Conservation (phyloP, 202 grass and related monocot species). For the Zoysia matrella region DNA sequence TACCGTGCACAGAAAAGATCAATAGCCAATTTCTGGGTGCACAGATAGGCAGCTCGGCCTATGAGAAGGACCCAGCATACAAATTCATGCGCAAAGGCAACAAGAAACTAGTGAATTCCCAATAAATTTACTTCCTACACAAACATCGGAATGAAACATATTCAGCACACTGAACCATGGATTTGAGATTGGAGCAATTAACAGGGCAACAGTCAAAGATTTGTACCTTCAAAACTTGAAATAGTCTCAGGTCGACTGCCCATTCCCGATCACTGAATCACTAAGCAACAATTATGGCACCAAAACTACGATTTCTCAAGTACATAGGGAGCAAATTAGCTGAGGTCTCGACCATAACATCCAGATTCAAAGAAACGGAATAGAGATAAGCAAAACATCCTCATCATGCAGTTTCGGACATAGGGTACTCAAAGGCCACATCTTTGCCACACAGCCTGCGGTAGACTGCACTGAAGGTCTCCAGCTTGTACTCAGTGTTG, state of each 20-base stretch:
- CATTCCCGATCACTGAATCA: background rate
- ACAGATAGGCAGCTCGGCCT: too few relatives aligned
- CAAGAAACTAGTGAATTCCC: too few relatives aligned
- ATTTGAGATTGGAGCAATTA: background rate
- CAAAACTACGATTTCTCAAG: constrained; percentile 49
- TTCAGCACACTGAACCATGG: background rate
- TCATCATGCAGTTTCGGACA: constrained; percentile 49
- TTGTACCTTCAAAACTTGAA: constrained; percentile 43
- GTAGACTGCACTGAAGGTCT: constrained; percentile 68
- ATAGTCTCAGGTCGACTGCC: constrained; percentile 21
- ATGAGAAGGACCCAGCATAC: too few relatives aligned
- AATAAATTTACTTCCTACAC: too few relatives aligned
- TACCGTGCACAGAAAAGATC: too few relatives aligned
- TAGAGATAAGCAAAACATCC: background rate
- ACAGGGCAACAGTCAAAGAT: constrained; percentile 4
- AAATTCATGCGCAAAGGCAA: too few relatives aligned
- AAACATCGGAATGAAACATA: background rate
- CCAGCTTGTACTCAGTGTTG: constrained; percentile 72
- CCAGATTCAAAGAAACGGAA: constrained; percentile 21
- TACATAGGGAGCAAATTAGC: constrained; percentile 41
- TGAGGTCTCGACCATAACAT: constrained; percentile 16
- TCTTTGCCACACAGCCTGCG: constrained; percentile 67
- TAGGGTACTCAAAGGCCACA: constrained; percentile 62
- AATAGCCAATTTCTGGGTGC: too few relatives aligned
- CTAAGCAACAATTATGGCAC: constrained; percentile 24